These are phyloP conservation scores for Hypoxylon fragiforme DNA, from an alignment of 495 filamentous ascomycete species.

Conservation along the genomic window DNA sequence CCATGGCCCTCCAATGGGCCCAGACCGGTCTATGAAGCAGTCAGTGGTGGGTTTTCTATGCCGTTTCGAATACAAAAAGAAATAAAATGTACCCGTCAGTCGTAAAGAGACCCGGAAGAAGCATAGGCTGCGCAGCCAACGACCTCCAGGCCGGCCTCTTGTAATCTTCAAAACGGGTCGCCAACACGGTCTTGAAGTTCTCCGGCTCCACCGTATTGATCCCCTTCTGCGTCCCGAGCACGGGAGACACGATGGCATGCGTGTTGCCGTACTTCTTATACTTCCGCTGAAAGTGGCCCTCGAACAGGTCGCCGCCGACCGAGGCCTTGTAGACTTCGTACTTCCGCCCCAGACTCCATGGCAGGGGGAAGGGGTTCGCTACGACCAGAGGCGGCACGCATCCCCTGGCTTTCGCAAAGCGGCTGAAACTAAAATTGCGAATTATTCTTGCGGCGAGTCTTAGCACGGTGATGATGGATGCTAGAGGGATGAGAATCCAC, in stretches of 20 bases:
- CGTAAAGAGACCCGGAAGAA: slow-evolving; percentile 7
- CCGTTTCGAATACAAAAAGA: background rate
- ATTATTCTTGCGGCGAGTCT: no score
- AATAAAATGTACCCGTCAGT: slow-evolving; percentile 5
- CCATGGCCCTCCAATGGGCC: slow-evolving; percentile 10
- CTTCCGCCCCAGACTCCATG: slow-evolving; percentile 8
- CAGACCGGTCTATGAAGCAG: slow-evolving; percentile 1
- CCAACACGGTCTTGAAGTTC: slow-evolving; percentile 71
- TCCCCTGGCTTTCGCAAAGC: slow-evolving; percentile 9
- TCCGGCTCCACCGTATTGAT: slow-evolving; percentile 56
- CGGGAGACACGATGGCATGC: slow-evolving; percentile 10
- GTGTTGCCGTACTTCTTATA: slow-evolving; percentile 14
- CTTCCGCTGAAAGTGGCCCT: slow-evolving; percentile 8
- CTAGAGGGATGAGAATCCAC: no score
- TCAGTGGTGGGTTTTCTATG: background rate
- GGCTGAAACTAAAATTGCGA: slow-evolving; percentile 5
- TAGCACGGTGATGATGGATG: no score
- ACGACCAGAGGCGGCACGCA: background rate
- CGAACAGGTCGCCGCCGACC: slow-evolving; percentile 6
- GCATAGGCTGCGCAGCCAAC: slow-evolving; percentile 6
- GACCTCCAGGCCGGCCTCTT: slow-evolving; percentile 2
- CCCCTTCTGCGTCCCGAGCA: slow-evolving; percentile 8
- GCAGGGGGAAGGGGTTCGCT: slow-evolving; percentile 9
- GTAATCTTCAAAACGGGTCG: slow-evolving; percentile 65
- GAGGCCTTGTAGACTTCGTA: slow-evolving; percentile 12